Base-by-base conservation (phyloP, 225 moss, liverwort and hornwort species). In the Physcomitrellopsis africana region DNA sequence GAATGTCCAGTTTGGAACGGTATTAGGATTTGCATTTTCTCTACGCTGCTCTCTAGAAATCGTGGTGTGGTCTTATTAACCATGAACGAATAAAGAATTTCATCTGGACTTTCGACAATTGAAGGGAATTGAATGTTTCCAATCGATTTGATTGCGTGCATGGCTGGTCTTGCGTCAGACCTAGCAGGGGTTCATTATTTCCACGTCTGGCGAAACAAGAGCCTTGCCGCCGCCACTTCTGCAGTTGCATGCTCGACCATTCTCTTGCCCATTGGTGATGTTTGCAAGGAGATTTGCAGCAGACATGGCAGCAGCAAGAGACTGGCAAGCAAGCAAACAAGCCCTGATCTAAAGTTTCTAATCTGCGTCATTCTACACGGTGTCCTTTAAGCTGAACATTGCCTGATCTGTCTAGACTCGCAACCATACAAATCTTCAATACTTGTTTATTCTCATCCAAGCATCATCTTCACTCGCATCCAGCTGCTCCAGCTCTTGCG, bases 101-200 rank as follows among this genome's bases (percentile, higher is more conserved):
- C 24, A 24, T 1, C 24, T 24, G 24, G 24, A 24, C 24, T 24
- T 1, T 24, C 24, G 24, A 24, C 1, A 24, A 1, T 24, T 24
- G 1, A 24, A 24, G 24, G 24, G 24, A 24, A 24, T 24, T 24
- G 1, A 24, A 24, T 24, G 24, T 24, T 24, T 24, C 1, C 24
- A 24, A 24, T 24, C 24, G 1, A 24, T 24, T 24, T 81, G 69
- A 56, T 75, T 19, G 80, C 80, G 9, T 55, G 65, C 65, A 55
- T 51, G 29, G 75, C 53, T 6, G 70, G 80, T 19, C 59, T 81
- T 23, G 76, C 81, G 12, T 81, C 76, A 2, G 57, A 51, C 9
- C 71, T 76, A 19, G 76, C 76, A 12, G 80, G 70, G 42, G 70
- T 49, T 47, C 66, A 81, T 51, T 76, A 71, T 42, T 47, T 75